A percentile compares a stretch with the other conserved stretches of the same genome.
Conservation (phyloP, 2,329 filamentous ascomycete species). For the Claviceps sp. region DNA sequence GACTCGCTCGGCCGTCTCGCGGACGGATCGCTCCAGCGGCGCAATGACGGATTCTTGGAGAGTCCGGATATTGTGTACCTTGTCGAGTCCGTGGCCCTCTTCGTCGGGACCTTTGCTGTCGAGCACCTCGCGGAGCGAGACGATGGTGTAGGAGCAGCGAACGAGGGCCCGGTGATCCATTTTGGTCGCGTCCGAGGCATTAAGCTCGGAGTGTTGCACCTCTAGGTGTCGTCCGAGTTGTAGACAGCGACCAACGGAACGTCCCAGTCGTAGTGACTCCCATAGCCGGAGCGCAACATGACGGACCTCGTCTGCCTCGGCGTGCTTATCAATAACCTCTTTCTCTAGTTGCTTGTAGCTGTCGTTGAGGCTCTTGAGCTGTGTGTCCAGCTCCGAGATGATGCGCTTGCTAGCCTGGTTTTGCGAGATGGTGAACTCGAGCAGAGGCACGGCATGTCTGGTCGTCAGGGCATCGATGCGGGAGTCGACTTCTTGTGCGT, state of each 20-base stretch:
- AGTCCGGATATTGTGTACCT: conserved; percentile 56
- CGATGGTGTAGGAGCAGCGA: conserved; percentile 66
- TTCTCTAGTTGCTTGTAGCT: conserved; percentile 76
- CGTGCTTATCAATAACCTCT: conserved; percentile 76
- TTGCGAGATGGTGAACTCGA: conserved; percentile 64
- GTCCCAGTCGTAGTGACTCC: conserved; percentile 63
- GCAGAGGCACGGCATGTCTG: conserved; percentile 65
- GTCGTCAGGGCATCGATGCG: conserved; percentile 87
- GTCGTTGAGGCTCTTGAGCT: conserved; percentile 67
- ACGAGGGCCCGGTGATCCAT: conserved; percentile 70
- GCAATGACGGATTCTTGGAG: conserved; percentile 55
- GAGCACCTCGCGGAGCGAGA: conserved; percentile 63
- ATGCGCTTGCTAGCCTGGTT: conserved; percentile 60
- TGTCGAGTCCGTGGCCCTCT: conserved; percentile 64
- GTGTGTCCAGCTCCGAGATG: conserved; percentile 61
- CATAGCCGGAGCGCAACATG: conserved; percentile 66
- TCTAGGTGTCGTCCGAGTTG: conserved; percentile 78
- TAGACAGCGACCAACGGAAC: conserved; percentile 65
- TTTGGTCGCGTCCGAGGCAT: conserved; percentile 31
- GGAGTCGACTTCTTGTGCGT: conserved; percentile 92
- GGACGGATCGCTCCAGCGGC: conserved; percentile 62
- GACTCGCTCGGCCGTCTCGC: conserved; percentile 60
- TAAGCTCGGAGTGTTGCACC: conserved; percentile 60
- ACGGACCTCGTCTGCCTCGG: conserved; percentile 71
- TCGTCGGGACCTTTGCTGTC: conserved; percentile 52